A percentile compares a stretch with the other conserved stretches of the same genome.
phyloP scores from a whole-genome alignment of 495 filamentous ascomycete species.

The Xanthoparmelia taractica region DNA sequence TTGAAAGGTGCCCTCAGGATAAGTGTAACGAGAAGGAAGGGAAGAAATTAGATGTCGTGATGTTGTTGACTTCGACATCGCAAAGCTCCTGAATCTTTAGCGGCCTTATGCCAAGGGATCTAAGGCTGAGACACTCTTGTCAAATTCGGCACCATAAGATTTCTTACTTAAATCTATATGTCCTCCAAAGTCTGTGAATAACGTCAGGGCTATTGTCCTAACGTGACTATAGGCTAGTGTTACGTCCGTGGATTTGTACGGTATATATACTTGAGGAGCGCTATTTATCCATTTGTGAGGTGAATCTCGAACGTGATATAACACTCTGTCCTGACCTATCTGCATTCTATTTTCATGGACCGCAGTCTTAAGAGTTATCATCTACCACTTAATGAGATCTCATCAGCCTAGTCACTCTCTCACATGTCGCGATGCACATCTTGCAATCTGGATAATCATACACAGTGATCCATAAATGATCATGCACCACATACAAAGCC shows the following conservation, averaged over 20 bases:
- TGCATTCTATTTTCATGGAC: too few species aligned
- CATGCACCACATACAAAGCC: too few species aligned
- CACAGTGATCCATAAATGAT: too few species aligned
- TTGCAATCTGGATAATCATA: too few species aligned
- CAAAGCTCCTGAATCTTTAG: constrained; percentile 16
- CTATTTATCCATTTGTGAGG: neutral
- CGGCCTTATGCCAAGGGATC: neutral
- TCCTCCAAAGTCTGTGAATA: too few species aligned
- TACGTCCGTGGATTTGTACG: neutral
- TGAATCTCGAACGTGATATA: neutral
- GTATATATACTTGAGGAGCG: neutral
- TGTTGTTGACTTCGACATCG: constrained; percentile 9
- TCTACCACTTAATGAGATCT: too few species aligned
- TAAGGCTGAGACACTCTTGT: neutral
- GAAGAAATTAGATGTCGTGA: neutral
- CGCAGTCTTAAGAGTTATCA: too few species aligned
- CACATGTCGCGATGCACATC: too few species aligned
- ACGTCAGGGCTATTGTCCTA: neutral
- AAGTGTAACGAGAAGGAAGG: constrained; percentile 1
- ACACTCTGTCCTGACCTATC: neutral
- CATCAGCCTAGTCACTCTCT: too few species aligned
- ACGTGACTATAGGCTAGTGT: too few species aligned
- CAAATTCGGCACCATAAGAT: too few species aligned
- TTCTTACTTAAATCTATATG: too few species aligned
- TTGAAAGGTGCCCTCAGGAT: constrained; percentile 1